phyloP scores from a whole-genome alignment of 306 rosid genomes.

The Rubus parviflorus region DNA sequence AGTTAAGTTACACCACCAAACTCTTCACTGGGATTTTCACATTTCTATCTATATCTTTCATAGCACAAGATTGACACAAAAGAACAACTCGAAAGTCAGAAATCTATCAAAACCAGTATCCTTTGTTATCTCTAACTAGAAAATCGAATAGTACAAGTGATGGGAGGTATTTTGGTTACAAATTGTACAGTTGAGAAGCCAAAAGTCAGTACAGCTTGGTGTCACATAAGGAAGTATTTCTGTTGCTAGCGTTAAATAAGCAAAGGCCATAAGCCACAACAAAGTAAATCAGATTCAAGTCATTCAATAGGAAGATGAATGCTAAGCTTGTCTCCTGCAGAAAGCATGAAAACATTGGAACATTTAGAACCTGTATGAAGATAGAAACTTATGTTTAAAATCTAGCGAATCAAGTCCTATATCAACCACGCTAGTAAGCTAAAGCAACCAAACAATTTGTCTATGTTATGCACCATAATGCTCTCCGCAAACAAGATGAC shows the following conservation, averaged over 20 bases:
- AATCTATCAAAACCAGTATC: too few relatives aligned
- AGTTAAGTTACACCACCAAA: neutral
- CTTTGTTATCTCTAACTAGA: neutral
- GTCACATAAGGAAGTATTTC: neutral
- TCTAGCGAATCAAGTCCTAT: neutral
- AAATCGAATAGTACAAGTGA: too few relatives aligned
- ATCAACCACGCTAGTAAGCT: too few relatives aligned
- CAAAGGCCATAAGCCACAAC: neutral
- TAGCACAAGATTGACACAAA: too few relatives aligned
- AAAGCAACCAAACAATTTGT: neutral
- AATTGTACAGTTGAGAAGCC: neutral
- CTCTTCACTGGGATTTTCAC: neutral
- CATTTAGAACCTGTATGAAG: neutral
- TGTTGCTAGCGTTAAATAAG: neutral
- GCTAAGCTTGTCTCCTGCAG: neutral
- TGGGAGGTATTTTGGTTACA: neutral
- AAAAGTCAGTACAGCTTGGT: neutral
- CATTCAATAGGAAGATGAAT: neutral
- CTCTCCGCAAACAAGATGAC: neutral
- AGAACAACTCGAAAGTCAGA: too few relatives aligned
- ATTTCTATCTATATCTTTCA: neutral
- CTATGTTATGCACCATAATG: neutral
- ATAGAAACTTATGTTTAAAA: neutral
- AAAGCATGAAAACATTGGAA: neutral
- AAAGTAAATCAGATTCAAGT: neutral